Evolutionary conservation across 805 yeast genomes (phyloP).

Genomic region (Kluyveromyces dobzhanskii): DNA sequence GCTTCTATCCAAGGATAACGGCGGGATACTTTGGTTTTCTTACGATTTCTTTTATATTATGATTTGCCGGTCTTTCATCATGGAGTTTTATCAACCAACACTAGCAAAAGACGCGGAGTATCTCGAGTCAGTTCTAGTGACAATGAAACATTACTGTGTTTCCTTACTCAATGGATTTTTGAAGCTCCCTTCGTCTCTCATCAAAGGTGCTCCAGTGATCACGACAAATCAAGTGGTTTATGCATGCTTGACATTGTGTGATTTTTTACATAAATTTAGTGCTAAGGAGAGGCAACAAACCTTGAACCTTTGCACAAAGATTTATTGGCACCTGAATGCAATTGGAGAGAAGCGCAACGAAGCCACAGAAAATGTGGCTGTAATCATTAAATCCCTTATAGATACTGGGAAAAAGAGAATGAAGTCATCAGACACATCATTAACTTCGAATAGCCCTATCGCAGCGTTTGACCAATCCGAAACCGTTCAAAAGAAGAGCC

Average conservation of each 20-base stretch:
- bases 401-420: constrained; percentile 33
- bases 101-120: constrained; percentile 18
- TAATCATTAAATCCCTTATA: constrained; percentile 42
- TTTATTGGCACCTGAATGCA: constrained; percentile 51
- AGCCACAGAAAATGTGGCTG: constrained; percentile 53
- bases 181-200: constrained; percentile 36
- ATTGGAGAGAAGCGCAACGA: constrained; percentile 50
- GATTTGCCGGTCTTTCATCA: constrained; percentile 30
- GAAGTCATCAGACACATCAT: constrained; percentile 8
- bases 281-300: constrained; percentile 34
- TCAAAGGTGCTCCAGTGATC: constrained; percentile 48
- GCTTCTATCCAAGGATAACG: constrained; percentile 39
- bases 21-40: constrained; percentile 40
- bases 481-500: constrained; percentile 4
- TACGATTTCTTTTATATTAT: constrained; percentile 41
- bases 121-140: constrained; percentile 27
- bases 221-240: constrained; percentile 46
- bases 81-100: constrained; percentile 22
- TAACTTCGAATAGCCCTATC: background rate
- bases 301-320: constrained; percentile 40
- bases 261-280: constrained; percentile 34
- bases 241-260: constrained; percentile 45
- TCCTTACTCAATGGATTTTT: constrained; percentile 38
- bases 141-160: constrained; percentile 39
- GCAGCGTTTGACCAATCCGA: background rate